phyloP scores from a whole-genome alignment of 495 filamentous ascomycete species.

The Mytilinidion resinicola region DNA sequence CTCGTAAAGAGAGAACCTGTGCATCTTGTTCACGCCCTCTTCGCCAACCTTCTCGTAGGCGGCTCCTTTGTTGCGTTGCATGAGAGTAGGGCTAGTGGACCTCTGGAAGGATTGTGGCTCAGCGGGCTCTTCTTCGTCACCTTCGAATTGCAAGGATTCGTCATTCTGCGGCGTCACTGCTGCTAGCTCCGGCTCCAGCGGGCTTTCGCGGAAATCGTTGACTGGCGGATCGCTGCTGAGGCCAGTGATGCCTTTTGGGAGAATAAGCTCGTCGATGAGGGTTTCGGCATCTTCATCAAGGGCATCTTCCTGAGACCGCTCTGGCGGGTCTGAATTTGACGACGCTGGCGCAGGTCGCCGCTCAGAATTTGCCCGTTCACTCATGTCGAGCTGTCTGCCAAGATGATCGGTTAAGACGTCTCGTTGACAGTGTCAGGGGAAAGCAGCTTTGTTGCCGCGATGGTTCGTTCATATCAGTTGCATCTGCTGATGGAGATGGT shows the following conservation, averaged over 20 bases:
- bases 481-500: too few species aligned
- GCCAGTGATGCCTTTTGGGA: background rate
- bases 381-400: background rate
- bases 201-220: constrained; percentile 18
- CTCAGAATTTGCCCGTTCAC: background rate
- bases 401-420: background rate
- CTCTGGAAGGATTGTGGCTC: constrained; percentile 59
- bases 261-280: background rate
- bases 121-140: constrained; percentile 58
- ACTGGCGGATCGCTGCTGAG: constrained; percentile 9
- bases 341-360: background rate
- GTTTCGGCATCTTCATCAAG: background rate
- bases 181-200: constrained; percentile 16
- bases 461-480: too few species aligned
- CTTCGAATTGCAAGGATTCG: constrained; percentile 36
- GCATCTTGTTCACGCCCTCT: constrained; percentile 76
- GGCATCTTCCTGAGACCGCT: background rate
- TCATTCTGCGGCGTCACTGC: constrained; percentile 21
- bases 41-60: constrained; percentile 56
- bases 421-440: background rate
- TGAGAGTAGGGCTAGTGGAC: constrained; percentile 49
- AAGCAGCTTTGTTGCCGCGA: too few species aligned
- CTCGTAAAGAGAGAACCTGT: constrained; percentile 93
- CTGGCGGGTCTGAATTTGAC: background rate
- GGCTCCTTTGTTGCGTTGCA: constrained; percentile 46